Percentiles rank a stretch among this genome's conserved stretches.
phyloP scores from a whole-genome alignment of 2,329 filamentous ascomycete species.

The Pestalotiopsis sp. region DNA sequence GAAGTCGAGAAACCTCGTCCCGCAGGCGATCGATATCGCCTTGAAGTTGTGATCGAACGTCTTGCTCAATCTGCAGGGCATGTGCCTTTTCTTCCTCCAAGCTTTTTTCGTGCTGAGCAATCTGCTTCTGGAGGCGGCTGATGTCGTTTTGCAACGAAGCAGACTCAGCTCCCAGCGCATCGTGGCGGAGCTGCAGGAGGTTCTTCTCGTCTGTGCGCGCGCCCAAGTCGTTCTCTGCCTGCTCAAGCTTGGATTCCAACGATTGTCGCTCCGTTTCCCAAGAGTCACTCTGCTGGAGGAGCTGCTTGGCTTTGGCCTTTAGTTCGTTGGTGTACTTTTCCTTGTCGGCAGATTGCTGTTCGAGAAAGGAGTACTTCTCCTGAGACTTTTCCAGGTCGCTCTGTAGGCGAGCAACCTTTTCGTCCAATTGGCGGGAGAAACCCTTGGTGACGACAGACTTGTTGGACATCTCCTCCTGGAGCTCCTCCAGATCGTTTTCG shows the following conservation, averaged over 20 bases:
- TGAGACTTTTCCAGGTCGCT: slow-evolving; percentile 61
- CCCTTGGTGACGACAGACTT: slow-evolving; percentile 78
- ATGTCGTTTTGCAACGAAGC: slow-evolving; percentile 68
- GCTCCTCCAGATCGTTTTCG: slow-evolving; percentile 61
- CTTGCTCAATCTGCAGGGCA: slow-evolving; percentile 61
- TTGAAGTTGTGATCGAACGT: slow-evolving; percentile 56
- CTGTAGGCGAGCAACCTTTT: slow-evolving; percentile 68
- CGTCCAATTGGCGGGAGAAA: slow-evolving; percentile 73
- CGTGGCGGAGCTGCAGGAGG: slow-evolving; percentile 68
- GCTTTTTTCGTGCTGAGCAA: slow-evolving; percentile 48
- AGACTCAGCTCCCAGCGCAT: slow-evolving; percentile 67
- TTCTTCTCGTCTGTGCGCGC: slow-evolving; percentile 66
- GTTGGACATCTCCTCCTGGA: slow-evolving; percentile 78
- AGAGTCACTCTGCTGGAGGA: slow-evolving; percentile 43
- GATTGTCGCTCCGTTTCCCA: slow-evolving; percentile 39
- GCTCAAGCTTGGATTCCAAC: slow-evolving; percentile 52
- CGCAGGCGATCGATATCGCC: slow-evolving; percentile 53
- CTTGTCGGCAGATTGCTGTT: slow-evolving; percentile 50
- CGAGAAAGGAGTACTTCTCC: slow-evolving; percentile 50
- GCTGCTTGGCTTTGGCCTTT: slow-evolving; percentile 44
- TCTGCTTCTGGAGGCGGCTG: slow-evolving; percentile 46
- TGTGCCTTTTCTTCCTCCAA: slow-evolving; percentile 58
- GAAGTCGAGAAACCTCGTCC: slow-evolving; percentile 60
- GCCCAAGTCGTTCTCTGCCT: slow-evolving; percentile 61
- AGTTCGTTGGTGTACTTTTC: slow-evolving; percentile 49